A percentile compares a stretch with the other conserved stretches of the same genome.
Evolutionary conservation across 116 monocot genomes (phyloP).

Genomic region (Phalaenopsis hybrid): DNA sequence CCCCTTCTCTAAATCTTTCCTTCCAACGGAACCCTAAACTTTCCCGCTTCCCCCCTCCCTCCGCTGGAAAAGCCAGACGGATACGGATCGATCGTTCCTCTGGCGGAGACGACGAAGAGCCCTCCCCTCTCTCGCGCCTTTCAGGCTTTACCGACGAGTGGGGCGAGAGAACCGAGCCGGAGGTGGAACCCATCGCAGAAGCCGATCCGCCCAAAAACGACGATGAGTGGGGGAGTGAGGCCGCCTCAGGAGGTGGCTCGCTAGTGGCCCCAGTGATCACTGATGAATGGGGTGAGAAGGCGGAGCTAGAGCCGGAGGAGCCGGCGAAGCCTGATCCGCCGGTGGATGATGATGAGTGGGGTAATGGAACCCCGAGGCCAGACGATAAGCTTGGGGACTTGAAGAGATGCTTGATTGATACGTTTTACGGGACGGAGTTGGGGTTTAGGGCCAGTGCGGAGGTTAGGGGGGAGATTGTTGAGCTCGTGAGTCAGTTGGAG

Average conservation of each 20-base stretch:
- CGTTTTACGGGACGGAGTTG: slow-evolving; percentile 60
- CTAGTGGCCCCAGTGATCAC: neutral
- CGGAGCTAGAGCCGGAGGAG: slow-evolving; percentile 16
- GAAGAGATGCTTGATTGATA: slow-evolving; percentile 73
- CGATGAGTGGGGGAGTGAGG: slow-evolving; percentile 34
- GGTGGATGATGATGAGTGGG: slow-evolving; percentile 70
- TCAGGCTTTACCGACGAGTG: slow-evolving; percentile 42
- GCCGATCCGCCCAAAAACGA: slow-evolving; percentile 25
- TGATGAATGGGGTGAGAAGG: slow-evolving; percentile 33
- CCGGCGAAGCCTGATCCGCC: slow-evolving; percentile 30
- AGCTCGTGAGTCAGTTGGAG: slow-evolving; percentile 78
- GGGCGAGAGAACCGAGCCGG: slow-evolving; percentile 39
- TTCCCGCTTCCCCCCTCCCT: neutral
- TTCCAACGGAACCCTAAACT: slow-evolving; percentile 2
- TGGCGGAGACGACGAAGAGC: slow-evolving; percentile 8
- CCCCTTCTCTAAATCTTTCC: neutral
- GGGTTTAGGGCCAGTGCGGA: slow-evolving; percentile 62
- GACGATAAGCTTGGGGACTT: slow-evolving; percentile 49
- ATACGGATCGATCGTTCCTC: slow-evolving; percentile 11
- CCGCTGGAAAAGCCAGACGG: slow-evolving; percentile 4
- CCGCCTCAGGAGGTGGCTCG: neutral
- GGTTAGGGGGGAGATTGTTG: slow-evolving; percentile 66
- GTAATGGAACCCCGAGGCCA: slow-evolving; percentile 11
- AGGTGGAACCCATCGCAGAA: slow-evolving; percentile 20
- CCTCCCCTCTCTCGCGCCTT: neutral